phyloP scores from a whole-genome alignment of 164 flowering plant species.

The Chloranthus sessilifolius region DNA sequence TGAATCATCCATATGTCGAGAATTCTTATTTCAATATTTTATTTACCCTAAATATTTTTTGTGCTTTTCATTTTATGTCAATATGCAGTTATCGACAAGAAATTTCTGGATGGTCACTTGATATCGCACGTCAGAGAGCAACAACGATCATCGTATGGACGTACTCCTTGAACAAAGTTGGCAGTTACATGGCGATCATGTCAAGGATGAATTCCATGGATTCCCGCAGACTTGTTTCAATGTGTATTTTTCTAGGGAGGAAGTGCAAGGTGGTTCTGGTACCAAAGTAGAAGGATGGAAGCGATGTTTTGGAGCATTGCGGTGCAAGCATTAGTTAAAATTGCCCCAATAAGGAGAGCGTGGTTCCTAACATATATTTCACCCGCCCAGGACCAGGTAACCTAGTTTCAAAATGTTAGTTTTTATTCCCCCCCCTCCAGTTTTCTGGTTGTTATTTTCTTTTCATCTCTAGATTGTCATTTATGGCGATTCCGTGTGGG shows the following conservation, averaged over 20 bases:
- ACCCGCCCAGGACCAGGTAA: constrained; percentile 17
- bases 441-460: constrained; percentile 1
- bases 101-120: no score
- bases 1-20: no score
- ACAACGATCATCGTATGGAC: no score
- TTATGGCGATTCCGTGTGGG: constrained; percentile 7
- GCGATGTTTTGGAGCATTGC: no score
- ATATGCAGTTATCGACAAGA: no score
- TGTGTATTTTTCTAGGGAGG: constrained; percentile 3
- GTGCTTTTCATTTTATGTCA: no score
- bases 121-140: no score
- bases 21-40: no score
- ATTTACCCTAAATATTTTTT: no score
- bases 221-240: constrained; percentile 8
- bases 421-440: constrained; percentile 11
- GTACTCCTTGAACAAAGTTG: constrained; percentile 3
- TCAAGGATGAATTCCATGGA: constrained; percentile 2
- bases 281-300: constrained; percentile 2
- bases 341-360: constrained; percentile 10
- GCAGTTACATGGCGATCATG: constrained; percentile 6
- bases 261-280: constrained; percentile 13
- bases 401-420: constrained; percentile 20
- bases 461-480: not conserved
- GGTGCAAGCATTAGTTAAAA: constrained; percentile 3
- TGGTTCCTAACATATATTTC: constrained; percentile 10